A percentile compares a stretch with the other conserved stretches of the same genome.
phyloP scores from a whole-genome alignment of 768 basidiomycete species.

The Naganishia vaughanmartiniae region DNA sequence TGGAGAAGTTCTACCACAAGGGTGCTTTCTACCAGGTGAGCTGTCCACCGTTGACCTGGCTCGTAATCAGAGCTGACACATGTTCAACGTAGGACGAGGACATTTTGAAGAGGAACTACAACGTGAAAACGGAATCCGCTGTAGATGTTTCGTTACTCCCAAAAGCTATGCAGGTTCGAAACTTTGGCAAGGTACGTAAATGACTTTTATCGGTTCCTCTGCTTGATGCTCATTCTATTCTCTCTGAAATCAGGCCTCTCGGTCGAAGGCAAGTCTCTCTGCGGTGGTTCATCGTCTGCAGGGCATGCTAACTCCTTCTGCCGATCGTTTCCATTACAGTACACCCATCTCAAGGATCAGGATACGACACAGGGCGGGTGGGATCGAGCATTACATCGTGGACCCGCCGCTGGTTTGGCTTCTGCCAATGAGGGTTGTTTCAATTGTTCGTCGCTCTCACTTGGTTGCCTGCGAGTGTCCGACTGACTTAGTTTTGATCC shows the following conservation, averaged over 20 bases:
- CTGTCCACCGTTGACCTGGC: neutral
- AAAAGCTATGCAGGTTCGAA: constrained; percentile 92
- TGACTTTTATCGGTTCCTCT: neutral
- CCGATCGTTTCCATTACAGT: constrained; percentile 67
- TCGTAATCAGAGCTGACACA: neutral
- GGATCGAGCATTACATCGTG: constrained; percentile 38
- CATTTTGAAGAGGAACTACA: constrained; percentile 73
- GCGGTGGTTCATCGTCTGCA: neutral
- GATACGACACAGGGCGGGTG: constrained; percentile 67
- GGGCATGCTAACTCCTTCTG: neutral
- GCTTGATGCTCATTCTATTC: neutral
- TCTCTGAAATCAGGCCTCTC: constrained; percentile 24
- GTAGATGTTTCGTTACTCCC: constrained; percentile 85
- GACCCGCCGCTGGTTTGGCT: constrained; percentile 39
- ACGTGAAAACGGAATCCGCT: constrained; percentile 78
- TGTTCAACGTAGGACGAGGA: constrained; percentile 67
- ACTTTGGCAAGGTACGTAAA: constrained; percentile 60
- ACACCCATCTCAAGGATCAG: constrained; percentile 91
- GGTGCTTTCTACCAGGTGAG: constrained; percentile 95
- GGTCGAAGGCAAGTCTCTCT: constrained; percentile 13
- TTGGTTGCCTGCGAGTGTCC: neutral
- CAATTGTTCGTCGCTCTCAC: constrained; percentile 57
- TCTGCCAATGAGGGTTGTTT: constrained; percentile 70
- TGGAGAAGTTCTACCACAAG: constrained; percentile 99
- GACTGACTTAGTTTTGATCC: constrained; percentile 3